Evolutionary conservation across 2,329 filamentous ascomycete genomes (phyloP).

Genomic region (Fusarium zealandicum): DNA sequence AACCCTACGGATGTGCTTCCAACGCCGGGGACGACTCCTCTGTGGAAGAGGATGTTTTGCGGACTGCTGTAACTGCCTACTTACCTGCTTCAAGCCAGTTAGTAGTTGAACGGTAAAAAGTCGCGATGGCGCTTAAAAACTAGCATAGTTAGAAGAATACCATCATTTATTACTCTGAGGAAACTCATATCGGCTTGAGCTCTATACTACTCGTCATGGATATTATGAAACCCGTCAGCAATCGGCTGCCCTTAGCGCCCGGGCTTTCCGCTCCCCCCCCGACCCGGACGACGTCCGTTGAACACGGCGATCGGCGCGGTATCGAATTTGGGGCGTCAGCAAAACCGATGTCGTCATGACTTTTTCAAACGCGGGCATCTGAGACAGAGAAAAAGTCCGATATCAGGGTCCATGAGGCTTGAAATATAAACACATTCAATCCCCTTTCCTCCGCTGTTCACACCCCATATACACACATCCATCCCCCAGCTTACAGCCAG

Average conservation of each 20-base stretch:
- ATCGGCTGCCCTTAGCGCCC: neutral
- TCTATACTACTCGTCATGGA: too few relatives aligned
- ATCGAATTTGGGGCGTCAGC: constrained; percentile 1
- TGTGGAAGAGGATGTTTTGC: constrained; percentile 42
- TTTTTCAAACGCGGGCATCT: neutral
- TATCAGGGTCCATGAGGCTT: too few relatives aligned
- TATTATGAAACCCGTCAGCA: neutral
- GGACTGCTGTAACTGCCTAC: constrained; percentile 30
- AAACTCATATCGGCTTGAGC: too few relatives aligned
- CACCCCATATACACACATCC: neutral
- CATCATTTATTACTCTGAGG: too few relatives aligned
- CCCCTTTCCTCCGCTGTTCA: neutral
- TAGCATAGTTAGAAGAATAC: too few relatives aligned
- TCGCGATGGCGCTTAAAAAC: too few relatives aligned
- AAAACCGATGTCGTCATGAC: constrained; percentile 12
- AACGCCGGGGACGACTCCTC: constrained; percentile 10
- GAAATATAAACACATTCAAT: neutral
- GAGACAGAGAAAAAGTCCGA: neutral
- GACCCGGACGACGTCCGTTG: constrained; percentile 17
- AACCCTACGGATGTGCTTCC: constrained; percentile 16
- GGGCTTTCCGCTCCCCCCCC: constrained; percentile 11
- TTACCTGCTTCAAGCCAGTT: too few relatives aligned
- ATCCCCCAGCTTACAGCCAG: too few relatives aligned
- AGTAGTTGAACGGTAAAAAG: too few relatives aligned
- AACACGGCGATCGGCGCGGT: constrained; percentile 12